A percentile compares a stretch with the other conserved stretches of the same genome.
Evolutionary conservation across 345 rosid species (phyloP).

Genomic region (Eucalyptus virginea): DNA sequence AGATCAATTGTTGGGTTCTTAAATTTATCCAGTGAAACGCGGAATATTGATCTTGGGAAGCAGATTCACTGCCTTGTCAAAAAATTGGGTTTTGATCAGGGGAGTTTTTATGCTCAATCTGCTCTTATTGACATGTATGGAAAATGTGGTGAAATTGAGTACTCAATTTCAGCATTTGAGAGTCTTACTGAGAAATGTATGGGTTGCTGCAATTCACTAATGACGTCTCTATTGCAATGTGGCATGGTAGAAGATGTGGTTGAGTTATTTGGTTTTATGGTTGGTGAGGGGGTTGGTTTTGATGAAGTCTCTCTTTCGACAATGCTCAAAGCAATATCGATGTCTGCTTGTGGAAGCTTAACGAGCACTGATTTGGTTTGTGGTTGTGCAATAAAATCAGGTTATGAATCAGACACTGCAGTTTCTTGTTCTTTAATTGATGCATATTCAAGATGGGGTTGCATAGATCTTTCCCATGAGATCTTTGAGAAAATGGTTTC

Average conservation of each 20-base stretch:
- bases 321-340: conserved; percentile 49
- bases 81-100: conserved; percentile 41
- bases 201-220: conserved; percentile 59
- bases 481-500: conserved; percentile 36
- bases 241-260: conserved; percentile 40
- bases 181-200: conserved; percentile 17
- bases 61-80: conserved; percentile 56
- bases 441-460: conserved; percentile 59
- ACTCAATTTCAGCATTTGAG: conserved; percentile 30
- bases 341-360: conserved; percentile 21
- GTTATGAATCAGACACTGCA: conserved; percentile 44
- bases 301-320: conserved; percentile 60
- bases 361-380: conserved; percentile 34
- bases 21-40: conserved; percentile 36
- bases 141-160: conserved; percentile 55
- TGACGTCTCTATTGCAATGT: conserved; percentile 53
- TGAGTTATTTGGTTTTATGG: conserved; percentile 71
- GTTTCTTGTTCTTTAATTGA: conserved; percentile 70
- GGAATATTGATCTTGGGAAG: conserved; percentile 35
- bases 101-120: conserved; percentile 45
- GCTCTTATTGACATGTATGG: conserved; percentile 68
- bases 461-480: conserved; percentile 28
- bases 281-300: conserved; percentile 55
- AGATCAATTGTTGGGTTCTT: conserved; percentile 50
- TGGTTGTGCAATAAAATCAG: conserved; percentile 45